Percentiles rank a stretch among this genome's conserved stretches.
phyloP scores from a whole-genome alignment of 129 eudicot species.

The Saussurea involucrata region DNA sequence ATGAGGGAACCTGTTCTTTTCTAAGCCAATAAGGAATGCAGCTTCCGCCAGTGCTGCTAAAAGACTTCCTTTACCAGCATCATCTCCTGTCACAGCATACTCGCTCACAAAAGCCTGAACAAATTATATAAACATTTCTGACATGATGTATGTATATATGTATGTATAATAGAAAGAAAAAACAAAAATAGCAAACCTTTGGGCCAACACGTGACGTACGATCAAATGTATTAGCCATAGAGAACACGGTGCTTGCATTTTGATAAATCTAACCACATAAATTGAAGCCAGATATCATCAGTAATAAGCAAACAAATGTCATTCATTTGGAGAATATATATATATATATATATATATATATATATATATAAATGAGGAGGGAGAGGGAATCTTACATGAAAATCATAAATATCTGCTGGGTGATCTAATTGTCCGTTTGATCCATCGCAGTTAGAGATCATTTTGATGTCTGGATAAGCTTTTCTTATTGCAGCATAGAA shows the following conservation, averaged over 20 bases:
- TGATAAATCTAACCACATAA: conserved; percentile 52
- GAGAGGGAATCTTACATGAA: conserved; percentile 59
- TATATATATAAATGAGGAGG: not conserved
- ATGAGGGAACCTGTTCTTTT: conserved; percentile 69
- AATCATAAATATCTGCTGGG: conserved; percentile 88
- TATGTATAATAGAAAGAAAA: not conserved
- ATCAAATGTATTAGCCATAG: conserved; percentile 56
- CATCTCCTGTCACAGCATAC: conserved; percentile 83
- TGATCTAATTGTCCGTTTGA: conserved; percentile 64
- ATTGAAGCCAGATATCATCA: not conserved
- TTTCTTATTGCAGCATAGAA: conserved; percentile 60
- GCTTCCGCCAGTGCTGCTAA: conserved; percentile 91
- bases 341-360: not conserved
- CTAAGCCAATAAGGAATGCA: conserved; percentile 82
- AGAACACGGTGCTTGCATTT: conserved; percentile 51
- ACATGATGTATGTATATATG: not conserved
- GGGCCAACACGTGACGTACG: conserved; percentile 71
- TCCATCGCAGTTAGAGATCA: conserved; percentile 86
- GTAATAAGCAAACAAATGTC: not conserved
- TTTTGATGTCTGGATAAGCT: conserved; percentile 81
- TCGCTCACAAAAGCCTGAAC: conserved; percentile 98
- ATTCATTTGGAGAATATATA: not conserved
- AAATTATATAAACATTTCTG: not conserved
- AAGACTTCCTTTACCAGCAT: conserved; percentile 91
- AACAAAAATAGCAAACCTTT: conserved; percentile 52